A percentile compares a stretch with the other conserved stretches of the same genome.
Evolutionary conservation across 2,329 filamentous ascomycete genomes (phyloP).

Genomic region (Fusarium ambrosium): DNA sequence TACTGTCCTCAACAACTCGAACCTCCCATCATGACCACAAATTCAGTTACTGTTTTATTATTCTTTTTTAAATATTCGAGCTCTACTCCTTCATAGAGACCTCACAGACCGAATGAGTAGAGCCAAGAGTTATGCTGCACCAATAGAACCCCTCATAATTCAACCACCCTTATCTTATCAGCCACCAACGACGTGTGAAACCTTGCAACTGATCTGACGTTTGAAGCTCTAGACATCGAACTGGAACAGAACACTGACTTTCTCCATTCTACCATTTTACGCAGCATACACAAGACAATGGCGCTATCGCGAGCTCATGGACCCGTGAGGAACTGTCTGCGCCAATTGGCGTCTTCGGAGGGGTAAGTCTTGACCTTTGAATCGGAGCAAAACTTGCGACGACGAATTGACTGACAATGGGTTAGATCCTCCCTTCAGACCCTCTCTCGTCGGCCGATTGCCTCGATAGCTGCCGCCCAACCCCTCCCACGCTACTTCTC

Average conservation of each 20-base stretch:
- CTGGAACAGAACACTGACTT: conserved; percentile 4
- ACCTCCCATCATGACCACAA: neutral
- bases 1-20: neutral
- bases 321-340: conserved; percentile 38
- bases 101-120: neutral
- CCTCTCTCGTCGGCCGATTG: conserved; percentile 26
- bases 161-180: conserved; percentile 45
- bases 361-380: conserved; percentile 27
- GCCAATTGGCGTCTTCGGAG: conserved; percentile 43
- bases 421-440: conserved; percentile 34
- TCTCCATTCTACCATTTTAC: neutral
- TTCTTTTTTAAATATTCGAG: neutral
- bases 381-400: neutral
- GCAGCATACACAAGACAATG: conserved; percentile 29
- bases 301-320: conserved; percentile 43
- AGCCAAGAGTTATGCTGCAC: neutral
- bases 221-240: conserved; percentile 40
- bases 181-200: conserved; percentile 1
- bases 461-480: conserved; percentile 2
- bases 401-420: conserved; percentile 31
- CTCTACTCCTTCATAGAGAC: neutral
- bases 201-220: conserved; percentile 41
- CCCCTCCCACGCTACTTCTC: conserved; percentile 47
- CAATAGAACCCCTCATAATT: neutral
- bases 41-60: neutral